These are phyloP conservation scores for Tinospora cordifolia DNA, from an alignment of 164 flowering plant genomes.

Conservation along the genomic window DNA sequence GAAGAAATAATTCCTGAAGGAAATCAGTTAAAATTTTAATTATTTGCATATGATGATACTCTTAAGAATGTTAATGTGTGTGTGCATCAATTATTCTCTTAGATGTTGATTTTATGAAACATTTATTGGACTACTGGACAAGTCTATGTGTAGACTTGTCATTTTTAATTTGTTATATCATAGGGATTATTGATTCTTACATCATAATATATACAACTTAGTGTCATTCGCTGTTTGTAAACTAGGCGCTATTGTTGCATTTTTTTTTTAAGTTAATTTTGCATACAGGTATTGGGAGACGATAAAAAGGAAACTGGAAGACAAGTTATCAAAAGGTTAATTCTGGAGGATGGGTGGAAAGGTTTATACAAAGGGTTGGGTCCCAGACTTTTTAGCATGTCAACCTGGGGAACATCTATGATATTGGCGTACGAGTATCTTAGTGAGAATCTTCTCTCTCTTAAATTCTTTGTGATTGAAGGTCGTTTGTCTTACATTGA, in stretches of 20 bases:
- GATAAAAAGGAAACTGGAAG: conserved; percentile 48
- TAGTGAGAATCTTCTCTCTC: conserved; percentile 40
- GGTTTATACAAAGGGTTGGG: conserved; percentile 91
- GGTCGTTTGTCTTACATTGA: background rate
- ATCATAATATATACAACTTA: background rate
- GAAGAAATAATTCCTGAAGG: no score
- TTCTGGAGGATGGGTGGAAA: conserved; percentile 83
- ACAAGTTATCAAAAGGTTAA: conserved; percentile 58
- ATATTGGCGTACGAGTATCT: conserved; percentile 85
- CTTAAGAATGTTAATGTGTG: no score
- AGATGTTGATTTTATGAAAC: background rate
- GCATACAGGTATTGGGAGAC: conserved; percentile 67
- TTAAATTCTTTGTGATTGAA: background rate
- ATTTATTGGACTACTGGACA: background rate
- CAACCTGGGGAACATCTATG: conserved; percentile 99
- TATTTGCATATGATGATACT: no score
- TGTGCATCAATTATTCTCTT: background rate
- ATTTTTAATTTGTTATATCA: background rate
- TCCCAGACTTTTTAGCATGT: conserved; percentile 95
- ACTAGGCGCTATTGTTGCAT: background rate
- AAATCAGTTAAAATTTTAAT: no score
- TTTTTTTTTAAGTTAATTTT: conserved; percentile 15
- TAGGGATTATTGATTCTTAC: background rate
- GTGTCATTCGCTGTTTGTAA: background rate
- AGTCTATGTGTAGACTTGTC: no score